Conservation (phyloP, 371 early-diverging fungal species). For the Sporodiniella umbellata region DNA sequence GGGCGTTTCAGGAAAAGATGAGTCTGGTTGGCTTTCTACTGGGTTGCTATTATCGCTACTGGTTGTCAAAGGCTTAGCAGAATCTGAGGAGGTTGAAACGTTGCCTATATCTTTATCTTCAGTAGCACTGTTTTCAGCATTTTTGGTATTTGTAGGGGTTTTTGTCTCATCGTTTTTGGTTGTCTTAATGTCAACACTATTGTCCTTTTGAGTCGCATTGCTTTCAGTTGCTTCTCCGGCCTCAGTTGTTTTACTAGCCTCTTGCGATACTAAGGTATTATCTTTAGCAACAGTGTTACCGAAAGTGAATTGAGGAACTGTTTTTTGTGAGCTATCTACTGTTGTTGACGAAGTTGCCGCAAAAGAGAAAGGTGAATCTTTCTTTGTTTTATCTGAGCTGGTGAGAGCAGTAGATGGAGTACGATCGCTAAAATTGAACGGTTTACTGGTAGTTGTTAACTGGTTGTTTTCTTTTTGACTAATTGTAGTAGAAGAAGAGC, state of each 20-base stretch:
- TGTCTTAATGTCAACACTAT: not conserved
- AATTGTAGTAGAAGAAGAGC: not conserved
- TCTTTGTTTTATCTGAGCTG: not conserved
- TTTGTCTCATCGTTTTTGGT: not conserved
- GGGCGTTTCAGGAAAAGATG: no score
- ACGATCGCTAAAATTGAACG: not conserved
- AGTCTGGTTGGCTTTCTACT: not conserved
- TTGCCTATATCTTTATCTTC: not conserved
- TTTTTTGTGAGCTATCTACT: not conserved
- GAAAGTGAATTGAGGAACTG: not conserved
- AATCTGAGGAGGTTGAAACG: not conserved
- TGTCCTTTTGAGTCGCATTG: no score
- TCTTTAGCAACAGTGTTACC: not conserved
- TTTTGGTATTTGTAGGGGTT: not conserved
- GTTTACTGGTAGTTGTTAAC: not conserved
- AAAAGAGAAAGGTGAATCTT: not conserved
- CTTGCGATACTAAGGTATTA: not conserved
- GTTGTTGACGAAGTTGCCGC: not conserved
- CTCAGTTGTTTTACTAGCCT: not conserved
- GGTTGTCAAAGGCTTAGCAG: not conserved
- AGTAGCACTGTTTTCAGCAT: not conserved
- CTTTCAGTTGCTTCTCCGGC: not conserved
- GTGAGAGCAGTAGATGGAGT: not conserved
- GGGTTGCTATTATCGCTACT: not conserved
- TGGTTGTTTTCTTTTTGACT: not conserved